Conservation (phyloP, 345 rosid genomes). For the Ailanthus altissimus region DNA sequence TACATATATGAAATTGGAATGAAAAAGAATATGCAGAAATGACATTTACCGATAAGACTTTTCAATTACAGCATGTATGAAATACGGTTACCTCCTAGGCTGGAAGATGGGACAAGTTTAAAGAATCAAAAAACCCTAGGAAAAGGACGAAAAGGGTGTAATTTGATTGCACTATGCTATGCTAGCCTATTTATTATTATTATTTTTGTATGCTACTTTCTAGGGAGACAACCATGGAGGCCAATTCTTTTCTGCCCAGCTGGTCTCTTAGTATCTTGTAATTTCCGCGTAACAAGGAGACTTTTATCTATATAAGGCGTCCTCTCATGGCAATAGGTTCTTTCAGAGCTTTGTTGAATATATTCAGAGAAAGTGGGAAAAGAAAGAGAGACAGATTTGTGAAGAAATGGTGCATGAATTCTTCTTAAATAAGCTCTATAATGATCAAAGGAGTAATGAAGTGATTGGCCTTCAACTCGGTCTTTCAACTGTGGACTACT, state of each 20-base stretch:
- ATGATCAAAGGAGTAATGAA: constrained; percentile 18
- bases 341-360: constrained; percentile 41
- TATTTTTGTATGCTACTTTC: not conserved
- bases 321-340: constrained; percentile 23
- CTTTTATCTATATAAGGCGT: not conserved
- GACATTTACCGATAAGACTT: not conserved
- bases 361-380: constrained; percentile 13
- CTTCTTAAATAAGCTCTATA: constrained; percentile 20
- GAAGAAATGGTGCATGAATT: constrained; percentile 27
- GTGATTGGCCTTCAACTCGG: constrained; percentile 31
- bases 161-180: constrained; percentile 30
- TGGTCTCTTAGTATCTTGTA: not conserved
- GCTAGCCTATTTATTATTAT: not conserved
- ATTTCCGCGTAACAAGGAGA: constrained; percentile 3
- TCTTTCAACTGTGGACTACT: constrained; percentile 34
- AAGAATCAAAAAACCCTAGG: not conserved
- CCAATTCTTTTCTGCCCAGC: not conserved
- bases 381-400: constrained; percentile 1
- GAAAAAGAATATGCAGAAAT: constrained; percentile 19
- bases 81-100: constrained; percentile 7
- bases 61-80: not conserved
- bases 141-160: not conserved
- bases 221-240: constrained; percentile 13
- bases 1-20: not conserved
- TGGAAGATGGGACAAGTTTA: constrained; percentile 10